phyloP scores from a whole-genome alignment of 768 basidiomycete species.

The Leucosporidium yakuticum region DNA sequence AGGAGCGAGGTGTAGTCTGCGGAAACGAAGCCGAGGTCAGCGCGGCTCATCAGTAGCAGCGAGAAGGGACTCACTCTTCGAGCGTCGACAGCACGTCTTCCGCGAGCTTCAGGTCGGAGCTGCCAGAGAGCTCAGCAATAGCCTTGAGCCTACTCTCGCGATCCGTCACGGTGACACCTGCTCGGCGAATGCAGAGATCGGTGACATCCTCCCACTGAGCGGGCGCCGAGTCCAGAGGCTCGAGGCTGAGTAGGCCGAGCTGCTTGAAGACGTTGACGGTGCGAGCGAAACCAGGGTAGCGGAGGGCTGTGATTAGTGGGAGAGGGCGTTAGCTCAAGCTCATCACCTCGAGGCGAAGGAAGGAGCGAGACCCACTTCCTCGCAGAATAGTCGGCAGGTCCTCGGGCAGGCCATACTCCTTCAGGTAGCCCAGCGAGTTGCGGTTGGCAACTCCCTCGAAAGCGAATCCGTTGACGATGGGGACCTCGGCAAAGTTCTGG shows the following conservation, averaged over 20 bases:
- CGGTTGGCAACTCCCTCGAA: constrained; percentile 84
- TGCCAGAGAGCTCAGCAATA: no score
- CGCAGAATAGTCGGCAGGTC: constrained; percentile 63
- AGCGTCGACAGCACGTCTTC: neutral
- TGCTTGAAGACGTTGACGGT: constrained; percentile 66
- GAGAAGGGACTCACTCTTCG: neutral
- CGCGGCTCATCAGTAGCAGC: neutral
- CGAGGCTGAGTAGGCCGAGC: constrained; percentile 62
- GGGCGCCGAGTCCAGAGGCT: constrained; percentile 37
- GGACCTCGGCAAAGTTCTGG: constrained; percentile 60
- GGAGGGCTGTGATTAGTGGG: constrained; percentile 48
- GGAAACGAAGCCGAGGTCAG: no score
- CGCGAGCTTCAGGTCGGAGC: neutral
- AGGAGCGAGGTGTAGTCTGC: constrained; percentile 16
- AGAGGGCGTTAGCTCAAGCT: no score
- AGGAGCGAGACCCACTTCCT: constrained; percentile 50
- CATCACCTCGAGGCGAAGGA: no score
- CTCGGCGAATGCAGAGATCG: constrained; percentile 20
- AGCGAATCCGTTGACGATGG: constrained; percentile 56
- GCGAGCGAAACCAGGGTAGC: constrained; percentile 78
- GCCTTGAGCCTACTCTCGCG: neutral
- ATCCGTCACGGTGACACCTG: neutral
- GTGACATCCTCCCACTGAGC: constrained; percentile 14
- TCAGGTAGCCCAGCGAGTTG: constrained; percentile 65
- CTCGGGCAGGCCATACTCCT: constrained; percentile 57